Percentiles rank a stretch among this genome's conserved stretches.
These are phyloP conservation scores for Paraleonurus japonicus DNA, from an alignment of 257 asterid species.

Conservation along the genomic window DNA sequence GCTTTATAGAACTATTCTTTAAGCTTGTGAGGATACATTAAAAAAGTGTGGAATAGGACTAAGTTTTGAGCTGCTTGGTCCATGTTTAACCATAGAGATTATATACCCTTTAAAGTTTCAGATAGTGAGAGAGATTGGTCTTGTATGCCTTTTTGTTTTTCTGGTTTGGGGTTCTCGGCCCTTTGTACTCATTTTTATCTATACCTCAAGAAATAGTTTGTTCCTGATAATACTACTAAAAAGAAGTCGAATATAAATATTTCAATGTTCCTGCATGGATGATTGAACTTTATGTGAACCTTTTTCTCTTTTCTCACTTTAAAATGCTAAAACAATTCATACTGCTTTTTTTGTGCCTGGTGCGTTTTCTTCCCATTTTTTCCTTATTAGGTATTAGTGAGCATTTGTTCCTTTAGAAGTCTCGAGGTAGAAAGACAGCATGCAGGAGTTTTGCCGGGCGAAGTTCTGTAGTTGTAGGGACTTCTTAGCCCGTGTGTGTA, in stretches of 20 bases:
- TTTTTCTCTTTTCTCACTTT: neutral
- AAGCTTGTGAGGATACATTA: neutral
- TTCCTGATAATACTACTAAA: neutral
- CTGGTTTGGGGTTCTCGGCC: neutral
- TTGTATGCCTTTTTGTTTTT: neutral
- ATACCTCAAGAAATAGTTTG: neutral
- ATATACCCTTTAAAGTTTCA: neutral
- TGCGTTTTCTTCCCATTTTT: neutral
- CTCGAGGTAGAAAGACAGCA: neutral
- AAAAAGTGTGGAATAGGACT: neutral
- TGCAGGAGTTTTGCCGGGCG: neutral
- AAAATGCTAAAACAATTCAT: neutral
- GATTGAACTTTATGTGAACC: neutral
- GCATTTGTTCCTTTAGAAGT: neutral
- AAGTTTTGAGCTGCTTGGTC: neutral
- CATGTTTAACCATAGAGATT: neutral
- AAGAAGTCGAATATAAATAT: neutral
- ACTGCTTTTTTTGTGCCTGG: neutral
- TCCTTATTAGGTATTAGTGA: neutral
- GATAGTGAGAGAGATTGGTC: neutral
- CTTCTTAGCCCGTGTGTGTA: too few relatives aligned
- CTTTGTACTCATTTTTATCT: neutral
- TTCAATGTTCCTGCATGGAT: neutral
- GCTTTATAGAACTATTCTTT: neutral
- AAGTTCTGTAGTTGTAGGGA: too few relatives aligned